These are phyloP conservation scores for Gentiana dahurica DNA, from an alignment of 257 asterid genomes.

Conservation along the genomic window DNA sequence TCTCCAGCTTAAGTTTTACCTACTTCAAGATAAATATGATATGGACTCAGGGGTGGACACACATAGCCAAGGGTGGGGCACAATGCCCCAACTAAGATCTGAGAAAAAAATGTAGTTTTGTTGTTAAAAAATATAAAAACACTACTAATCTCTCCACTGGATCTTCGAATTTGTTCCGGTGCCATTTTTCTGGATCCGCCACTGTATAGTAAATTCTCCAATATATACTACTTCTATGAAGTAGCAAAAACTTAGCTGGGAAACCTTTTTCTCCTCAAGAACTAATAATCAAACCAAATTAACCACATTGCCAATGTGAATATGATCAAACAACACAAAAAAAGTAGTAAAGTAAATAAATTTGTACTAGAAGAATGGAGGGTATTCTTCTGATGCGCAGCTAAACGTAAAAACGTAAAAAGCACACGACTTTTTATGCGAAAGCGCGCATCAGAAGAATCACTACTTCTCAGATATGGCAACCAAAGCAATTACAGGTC, in stretches of 20 bases:
- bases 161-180: background rate
- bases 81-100: too few species aligned
- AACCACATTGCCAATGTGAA: conserved; percentile 11
- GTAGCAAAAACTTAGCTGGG: conserved; percentile 27
- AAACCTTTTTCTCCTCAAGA: conserved; percentile 10
- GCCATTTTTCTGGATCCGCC: background rate
- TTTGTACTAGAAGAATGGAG: background rate
- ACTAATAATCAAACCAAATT: conserved; percentile 18
- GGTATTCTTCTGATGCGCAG: too few species aligned
- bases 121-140: too few species aligned
- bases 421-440: too few species aligned
- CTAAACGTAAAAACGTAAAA: too few species aligned
- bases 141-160: conserved; percentile 8
- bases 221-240: conserved; percentile 8
- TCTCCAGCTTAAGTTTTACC: conserved; percentile 13
- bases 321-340: background rate
- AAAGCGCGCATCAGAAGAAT: too few species aligned
- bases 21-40: conserved; percentile 5
- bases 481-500: conserved; percentile 72
- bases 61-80: too few species aligned
- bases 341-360: conserved; percentile 3
- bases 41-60: background rate
- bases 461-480: conserved; percentile 33
- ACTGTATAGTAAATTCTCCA: background rate
- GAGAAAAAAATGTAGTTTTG: too few species aligned